A percentile compares a stretch with the other conserved stretches of the same genome.
Conservation (phyloP, 1,139 yeast genomes). For the Yamadazyma atmosphaerica region DNA sequence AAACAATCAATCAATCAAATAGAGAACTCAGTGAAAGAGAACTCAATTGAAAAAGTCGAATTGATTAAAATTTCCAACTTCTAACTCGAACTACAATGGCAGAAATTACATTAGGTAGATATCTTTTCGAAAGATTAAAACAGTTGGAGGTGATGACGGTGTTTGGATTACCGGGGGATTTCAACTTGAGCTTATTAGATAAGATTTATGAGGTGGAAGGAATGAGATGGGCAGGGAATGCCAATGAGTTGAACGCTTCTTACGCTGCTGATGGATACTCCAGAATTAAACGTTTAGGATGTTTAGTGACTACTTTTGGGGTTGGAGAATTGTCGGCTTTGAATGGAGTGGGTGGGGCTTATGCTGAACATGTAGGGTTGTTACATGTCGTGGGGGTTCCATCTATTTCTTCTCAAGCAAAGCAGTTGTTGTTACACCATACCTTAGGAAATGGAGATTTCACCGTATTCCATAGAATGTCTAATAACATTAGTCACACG, state of each 20-base stretch:
- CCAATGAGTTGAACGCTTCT: conserved; percentile 45
- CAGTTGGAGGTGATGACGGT: conserved; percentile 42
- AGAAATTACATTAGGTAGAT: conserved; percentile 43
- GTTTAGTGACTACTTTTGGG: conserved; percentile 43
- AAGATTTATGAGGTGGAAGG: conserved; percentile 39
- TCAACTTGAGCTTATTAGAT: conserved; percentile 38
- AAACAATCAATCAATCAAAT: too few species aligned
- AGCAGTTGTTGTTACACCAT: conserved; percentile 42
- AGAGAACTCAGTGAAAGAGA: too few species aligned
- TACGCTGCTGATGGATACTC: conserved; percentile 47
- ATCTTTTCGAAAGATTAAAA: conserved; percentile 43
- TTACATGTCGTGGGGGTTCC: conserved; percentile 45
- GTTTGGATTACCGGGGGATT: conserved; percentile 46
- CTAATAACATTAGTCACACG: conserved; percentile 66
- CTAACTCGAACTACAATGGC: too few species aligned
- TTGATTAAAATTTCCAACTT: too few species aligned
- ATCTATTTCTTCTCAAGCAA: conserved; percentile 37
- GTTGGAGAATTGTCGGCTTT: conserved; percentile 44
- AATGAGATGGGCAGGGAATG: conserved; percentile 44
- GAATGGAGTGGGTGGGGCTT: conserved; percentile 44
- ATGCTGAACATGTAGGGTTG: conserved; percentile 43
- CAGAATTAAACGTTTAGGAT: conserved; percentile 37
- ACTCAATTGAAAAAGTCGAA: too few species aligned
- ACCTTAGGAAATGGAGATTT: conserved; percentile 49
- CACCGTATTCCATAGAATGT: conserved; percentile 49